Base-by-base conservation (phyloP, 2,329 filamentous ascomycete species). In the Plenodomus biglobosus region DNA sequence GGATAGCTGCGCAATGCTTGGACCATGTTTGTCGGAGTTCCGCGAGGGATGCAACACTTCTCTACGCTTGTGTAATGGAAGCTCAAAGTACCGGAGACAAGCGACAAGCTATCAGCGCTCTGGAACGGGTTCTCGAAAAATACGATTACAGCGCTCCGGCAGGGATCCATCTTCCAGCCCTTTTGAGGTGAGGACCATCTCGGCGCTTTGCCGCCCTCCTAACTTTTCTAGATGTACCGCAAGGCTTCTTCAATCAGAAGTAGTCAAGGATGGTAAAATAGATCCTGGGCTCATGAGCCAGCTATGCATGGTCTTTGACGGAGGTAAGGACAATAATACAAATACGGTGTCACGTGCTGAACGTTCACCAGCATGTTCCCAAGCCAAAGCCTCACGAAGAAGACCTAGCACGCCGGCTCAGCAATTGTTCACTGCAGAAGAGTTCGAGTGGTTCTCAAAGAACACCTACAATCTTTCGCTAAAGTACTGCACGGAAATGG, bases 371-470 rank as follows among this genome's bases (percentile, higher is more conserved):
- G 73, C 71, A 69, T 78, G 78, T 16, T 68, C 72, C 2, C 73
- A 75, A 36, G 73, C 77, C 19, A 78, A 74, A 64, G 42, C 74
- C 74, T 54, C 66, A 59, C 35, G 60, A 73, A 16, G 76, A 74
- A 8, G 69, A 72, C 24, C 81, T 72, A 52, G 48, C 76, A 64
- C 46, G 24, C 46, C 78, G 1, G 48, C 78, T 0, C 59, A 66
- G 19, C 58, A 68, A 36, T 43, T 62, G 1, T 90, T 91, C 62
- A 81, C 79, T 0, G 48, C 78, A 0, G 68, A 77, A 2, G 90
- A 96, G 59, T 76, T 95, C 3, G 81, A 92, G 57, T 95, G 90
- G 90, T 92, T 95, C 66, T 86, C 85, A 32, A 85, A 85, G 53
- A 92, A 88, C 54, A 80, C 87, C 1, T 95, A 95, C 74, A 95